Conservation (phyloP, 202 grass and related monocot genomes). For the Cymbopogon flexuosus region DNA sequence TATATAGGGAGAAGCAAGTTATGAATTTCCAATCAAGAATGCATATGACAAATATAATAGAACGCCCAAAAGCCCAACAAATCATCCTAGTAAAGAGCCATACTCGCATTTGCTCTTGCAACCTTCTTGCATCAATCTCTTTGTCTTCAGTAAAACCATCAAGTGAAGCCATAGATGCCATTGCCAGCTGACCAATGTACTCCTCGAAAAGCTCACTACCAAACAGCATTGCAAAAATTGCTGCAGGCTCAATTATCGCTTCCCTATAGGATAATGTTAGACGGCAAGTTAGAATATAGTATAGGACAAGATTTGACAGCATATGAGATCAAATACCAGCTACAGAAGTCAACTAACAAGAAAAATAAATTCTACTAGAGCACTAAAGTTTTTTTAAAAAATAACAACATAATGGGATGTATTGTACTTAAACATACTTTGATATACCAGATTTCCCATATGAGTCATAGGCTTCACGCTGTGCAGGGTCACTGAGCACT, state of each 20-base stretch:
- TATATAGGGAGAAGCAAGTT: conserved; percentile 24
- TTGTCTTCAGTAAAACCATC: conserved; percentile 67
- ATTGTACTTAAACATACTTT: conserved; percentile 51
- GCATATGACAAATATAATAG: neutral
- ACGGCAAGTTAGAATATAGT: conserved; percentile 30
- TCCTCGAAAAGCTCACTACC: conserved; percentile 96
- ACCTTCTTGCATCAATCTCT: conserved; percentile 50
- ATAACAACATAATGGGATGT: neutral
- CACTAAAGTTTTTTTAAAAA: neutral
- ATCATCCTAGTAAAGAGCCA: conserved; percentile 24
- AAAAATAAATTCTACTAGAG: neutral
- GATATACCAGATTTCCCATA: conserved; percentile 87
- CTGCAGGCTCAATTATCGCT: conserved; percentile 90
- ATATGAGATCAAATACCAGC: conserved; percentile 1
- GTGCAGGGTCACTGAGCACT: conserved; percentile 77
- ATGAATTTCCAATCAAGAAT: conserved; percentile 1
- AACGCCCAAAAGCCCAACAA: neutral
- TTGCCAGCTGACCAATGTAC: conserved; percentile 88
- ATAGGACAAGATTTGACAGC: conserved; percentile 8
- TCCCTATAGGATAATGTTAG: conserved; percentile 50
- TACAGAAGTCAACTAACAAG: neutral
- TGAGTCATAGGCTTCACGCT: conserved; percentile 69
- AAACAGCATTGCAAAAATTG: conserved; percentile 96
- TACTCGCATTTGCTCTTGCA: conserved; percentile 87
- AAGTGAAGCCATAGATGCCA: conserved; percentile 89